Evolutionary conservation across 495 filamentous ascomycete species (phyloP).

Genomic region (Hyphodiscus hymeniophilus): DNA sequence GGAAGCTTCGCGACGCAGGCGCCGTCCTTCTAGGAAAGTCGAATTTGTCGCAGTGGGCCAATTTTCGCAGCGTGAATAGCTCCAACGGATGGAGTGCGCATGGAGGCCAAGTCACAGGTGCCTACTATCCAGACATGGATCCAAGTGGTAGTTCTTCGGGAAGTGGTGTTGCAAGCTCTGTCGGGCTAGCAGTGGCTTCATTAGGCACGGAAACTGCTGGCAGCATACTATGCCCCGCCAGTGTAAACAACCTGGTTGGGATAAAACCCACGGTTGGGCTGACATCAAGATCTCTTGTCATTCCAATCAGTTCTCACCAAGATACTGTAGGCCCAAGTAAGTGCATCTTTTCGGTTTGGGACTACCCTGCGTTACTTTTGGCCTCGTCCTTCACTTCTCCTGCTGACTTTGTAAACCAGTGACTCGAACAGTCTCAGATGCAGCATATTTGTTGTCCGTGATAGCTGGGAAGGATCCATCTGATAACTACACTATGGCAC

Average conservation of each 20-base stretch:
- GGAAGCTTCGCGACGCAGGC: conserved; percentile 33
- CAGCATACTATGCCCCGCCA: conserved; percentile 33
- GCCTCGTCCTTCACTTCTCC: not conserved
- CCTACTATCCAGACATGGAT: conserved; percentile 31
- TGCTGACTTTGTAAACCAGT: conserved; percentile 19
- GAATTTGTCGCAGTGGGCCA: conserved; percentile 39
- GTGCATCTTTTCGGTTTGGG: not conserved
- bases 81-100: conserved; percentile 38
- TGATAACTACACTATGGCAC: conserved; percentile 38
- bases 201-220: conserved; percentile 42
- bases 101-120: conserved; percentile 34
- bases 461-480: conserved; percentile 47
- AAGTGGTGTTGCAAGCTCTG: conserved; percentile 36
- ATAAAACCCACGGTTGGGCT: conserved; percentile 65
- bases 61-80: conserved; percentile 27
- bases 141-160: conserved; percentile 41
- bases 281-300: conserved; percentile 52
- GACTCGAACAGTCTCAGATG: conserved; percentile 57
- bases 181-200: conserved; percentile 35
- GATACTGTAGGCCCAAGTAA: conserved; percentile 44
- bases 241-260: conserved; percentile 36
- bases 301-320: conserved; percentile 53
- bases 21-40: conserved; percentile 40
- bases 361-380: not conserved
- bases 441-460: conserved; percentile 52